Base-by-base conservation (phyloP, 2,329 filamentous ascomycete species). In the Neoarthrinium moseri region DNA sequence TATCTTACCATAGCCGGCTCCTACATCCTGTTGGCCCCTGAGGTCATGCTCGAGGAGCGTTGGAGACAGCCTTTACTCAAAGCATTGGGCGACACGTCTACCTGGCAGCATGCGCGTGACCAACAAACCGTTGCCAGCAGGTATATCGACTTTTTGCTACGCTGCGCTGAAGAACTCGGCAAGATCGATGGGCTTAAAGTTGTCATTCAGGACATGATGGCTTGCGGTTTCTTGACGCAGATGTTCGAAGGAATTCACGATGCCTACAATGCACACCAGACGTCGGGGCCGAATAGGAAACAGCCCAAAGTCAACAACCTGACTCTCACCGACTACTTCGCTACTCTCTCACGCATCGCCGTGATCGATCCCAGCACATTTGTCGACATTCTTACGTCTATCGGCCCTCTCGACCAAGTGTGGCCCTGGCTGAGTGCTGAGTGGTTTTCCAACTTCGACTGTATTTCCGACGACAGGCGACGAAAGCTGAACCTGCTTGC, bases 251-350 rank as follows among this genome's bases (percentile, higher is more conserved):
- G 79, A 7, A 74, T 92, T 1, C 83, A 82, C 58, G 78, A 84
- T 43, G 79, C 84, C 3, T 84, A 82, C 77, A 80, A 87, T 58
- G 84, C 89, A 3, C 85, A 88, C 56, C 85, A 95, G 62, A 89
- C 87, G 0, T 88, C 87, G 0, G 92, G 94, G 0, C 91, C 92
- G 0, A 87, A 89, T 58, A 78, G 79, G 21, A 87, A 79, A 54
- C 74, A 81, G 17, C 79, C 84, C 32, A 80, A 81, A 23, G 79
- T 96, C 26, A 86, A 86, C 56, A 82, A 84, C 11, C 77, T 91
- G 10, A 84, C 88, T 1, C 84, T 96, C 60, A 87, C 87, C 0
- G 89, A 96, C 61, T 96, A 95, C 63, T 87, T 95, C 59, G 80
- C 83, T 4, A 83, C 97, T 2, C 75, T 99, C 2, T 85, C 89